These are phyloP conservation scores for Neurospora tetrasperma DNA, from an alignment of 495 filamentous ascomycete genomes.

Conservation along the genomic window DNA sequence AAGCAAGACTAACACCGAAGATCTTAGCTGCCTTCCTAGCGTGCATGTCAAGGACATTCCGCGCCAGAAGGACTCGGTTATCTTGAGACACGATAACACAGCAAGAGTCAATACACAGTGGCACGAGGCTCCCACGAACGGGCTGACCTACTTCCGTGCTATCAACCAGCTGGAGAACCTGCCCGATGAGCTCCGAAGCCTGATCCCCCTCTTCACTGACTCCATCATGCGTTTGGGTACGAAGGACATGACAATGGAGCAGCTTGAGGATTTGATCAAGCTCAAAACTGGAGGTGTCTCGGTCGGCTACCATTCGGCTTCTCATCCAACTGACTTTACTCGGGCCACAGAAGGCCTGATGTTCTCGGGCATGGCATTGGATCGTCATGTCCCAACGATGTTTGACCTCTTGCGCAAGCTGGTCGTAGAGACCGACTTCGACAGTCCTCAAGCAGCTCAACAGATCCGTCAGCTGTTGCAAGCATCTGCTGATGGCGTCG, in stretches of 20 bases:
- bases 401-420: conserved; percentile 73
- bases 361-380: conserved; percentile 75
- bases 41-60: conserved; percentile 82
- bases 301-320: conserved; percentile 64
- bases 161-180: conserved; percentile 69
- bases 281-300: conserved; percentile 90
- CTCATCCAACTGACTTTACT: conserved; percentile 60
- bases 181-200: conserved; percentile 71
- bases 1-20: conserved; percentile 66
- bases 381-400: conserved; percentile 83
- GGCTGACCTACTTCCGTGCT: conserved; percentile 90
- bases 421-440: conserved; percentile 80
- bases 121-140: conserved; percentile 88
- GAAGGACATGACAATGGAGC: conserved; percentile 76
- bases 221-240: conserved; percentile 89
- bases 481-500: conserved; percentile 74
- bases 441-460: conserved; percentile 63
- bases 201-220: conserved; percentile 87
- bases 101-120: conserved; percentile 68
- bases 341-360: conserved; percentile 69
- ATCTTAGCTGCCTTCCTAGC: conserved; percentile 79
- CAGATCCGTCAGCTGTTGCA: conserved; percentile 81
- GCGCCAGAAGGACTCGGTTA: conserved; percentile 58
- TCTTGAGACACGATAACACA: conserved; percentile 56
- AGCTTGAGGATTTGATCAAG: conserved; percentile 90